Conservation (phyloP, 78 protist genomes). For the Ministeria vibrans region DNA sequence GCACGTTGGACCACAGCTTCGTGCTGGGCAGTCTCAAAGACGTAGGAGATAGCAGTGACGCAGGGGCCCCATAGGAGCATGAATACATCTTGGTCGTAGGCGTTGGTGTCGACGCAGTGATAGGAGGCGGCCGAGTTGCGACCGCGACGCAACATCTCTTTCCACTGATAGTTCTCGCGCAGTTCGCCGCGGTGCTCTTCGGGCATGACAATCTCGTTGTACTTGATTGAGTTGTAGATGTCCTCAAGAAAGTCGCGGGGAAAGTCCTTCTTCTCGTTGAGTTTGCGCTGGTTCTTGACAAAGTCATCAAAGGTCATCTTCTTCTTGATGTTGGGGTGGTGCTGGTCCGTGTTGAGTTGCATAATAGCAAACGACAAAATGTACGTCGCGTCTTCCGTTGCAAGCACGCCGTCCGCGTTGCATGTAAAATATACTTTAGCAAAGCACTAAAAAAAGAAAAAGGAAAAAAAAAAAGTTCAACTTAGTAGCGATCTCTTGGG, state of each 20-base stretch:
- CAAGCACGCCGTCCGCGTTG: background rate
- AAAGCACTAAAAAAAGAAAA: background rate
- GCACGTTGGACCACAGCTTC: background rate
- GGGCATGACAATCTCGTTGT: slow-evolving; percentile 31
- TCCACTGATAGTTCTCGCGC: slow-evolving; percentile 4
- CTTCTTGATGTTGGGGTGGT: slow-evolving; percentile 24
- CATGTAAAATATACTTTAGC: background rate
- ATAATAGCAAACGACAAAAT: slow-evolving; percentile 56
- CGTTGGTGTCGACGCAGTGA: background rate
- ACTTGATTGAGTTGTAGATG: slow-evolving; percentile 7
- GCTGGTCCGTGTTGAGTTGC: slow-evolving; percentile 79
- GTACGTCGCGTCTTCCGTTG: slow-evolving; percentile 43
- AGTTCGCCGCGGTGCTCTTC: slow-evolving; percentile 13
- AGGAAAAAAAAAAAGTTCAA: background rate
- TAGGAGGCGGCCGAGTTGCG: background rate
- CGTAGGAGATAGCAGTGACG: slow-evolving; percentile 24
- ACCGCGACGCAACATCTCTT: background rate
- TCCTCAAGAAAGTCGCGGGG: slow-evolving; percentile 13
- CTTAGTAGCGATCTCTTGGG: background rate
- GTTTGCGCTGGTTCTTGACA: slow-evolving; percentile 32
- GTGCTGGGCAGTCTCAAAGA: slow-evolving; percentile 26
- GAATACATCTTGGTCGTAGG: slow-evolving; percentile 33
- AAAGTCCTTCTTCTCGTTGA: slow-evolving; percentile 31
- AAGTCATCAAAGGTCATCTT: slow-evolving; percentile 26
- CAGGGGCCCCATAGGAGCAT: slow-evolving; percentile 20